Evolutionary conservation across 768 basidiomycete species (phyloP).

Genomic region (Infundibulicybe gibba): DNA sequence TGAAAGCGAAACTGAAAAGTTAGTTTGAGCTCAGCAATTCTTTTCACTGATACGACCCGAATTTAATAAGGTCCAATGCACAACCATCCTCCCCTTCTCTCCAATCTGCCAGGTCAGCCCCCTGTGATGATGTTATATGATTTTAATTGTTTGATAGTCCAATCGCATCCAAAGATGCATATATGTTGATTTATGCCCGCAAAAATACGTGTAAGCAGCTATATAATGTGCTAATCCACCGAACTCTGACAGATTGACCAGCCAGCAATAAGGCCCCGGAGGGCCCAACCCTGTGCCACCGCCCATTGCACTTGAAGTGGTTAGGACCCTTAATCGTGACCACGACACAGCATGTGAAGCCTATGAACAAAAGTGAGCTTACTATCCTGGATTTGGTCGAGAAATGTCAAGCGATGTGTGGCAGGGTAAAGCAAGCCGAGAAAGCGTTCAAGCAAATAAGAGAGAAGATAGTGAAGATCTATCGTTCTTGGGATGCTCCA

Average conservation of each 20-base stretch:
- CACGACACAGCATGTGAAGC: slow-evolving; percentile 52
- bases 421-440: too few species aligned
- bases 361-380: slow-evolving; percentile 43
- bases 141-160: slow-evolving; percentile 22
- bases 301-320: slow-evolving; percentile 45
- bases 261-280: background rate
- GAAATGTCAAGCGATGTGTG: too few species aligned
- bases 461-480: slow-evolving; percentile 54
- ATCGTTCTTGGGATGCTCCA: slow-evolving; percentile 54
- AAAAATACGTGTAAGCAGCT: slow-evolving; percentile 12
- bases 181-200: slow-evolving; percentile 90
- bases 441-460: slow-evolving; percentile 46
- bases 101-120: too few species aligned
- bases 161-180: slow-evolving; percentile 81
- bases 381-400: background rate
- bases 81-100: too few species aligned
- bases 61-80: too few species aligned
- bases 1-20: slow-evolving; percentile 40
- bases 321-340: slow-evolving; percentile 49
- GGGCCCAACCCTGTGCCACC: slow-evolving; percentile 37
- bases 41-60: background rate
- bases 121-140: too few species aligned
- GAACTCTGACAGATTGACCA: slow-evolving; percentile 1
- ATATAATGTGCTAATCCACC: background rate
- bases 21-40: background rate